Base-by-base conservation (phyloP, 2,329 filamentous ascomycete species). In the Herpotrichia juniperi region DNA sequence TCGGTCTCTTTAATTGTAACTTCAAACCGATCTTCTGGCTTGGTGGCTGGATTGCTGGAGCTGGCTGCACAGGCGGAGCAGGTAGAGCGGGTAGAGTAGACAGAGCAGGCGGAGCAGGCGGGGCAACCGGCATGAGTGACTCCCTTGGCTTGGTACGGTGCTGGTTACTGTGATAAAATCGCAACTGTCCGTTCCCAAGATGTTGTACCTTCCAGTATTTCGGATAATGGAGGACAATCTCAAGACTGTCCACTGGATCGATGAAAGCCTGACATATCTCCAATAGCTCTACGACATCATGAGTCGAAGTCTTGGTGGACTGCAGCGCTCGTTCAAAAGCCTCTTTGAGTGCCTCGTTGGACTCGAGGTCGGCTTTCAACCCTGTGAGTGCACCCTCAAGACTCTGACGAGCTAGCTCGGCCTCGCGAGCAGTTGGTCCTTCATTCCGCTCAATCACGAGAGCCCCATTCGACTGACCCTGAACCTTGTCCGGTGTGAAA, bases 361-460 rank as follows among this genome's bases (percentile, higher is more conserved):
- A 64, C 2, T 73, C 73, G 16, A 88, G 59, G 46, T 84, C 81
- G 28, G 69, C 67, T 63, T 81, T 86, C 31, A 88, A 69, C 1
- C 82, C 84, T 25, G 76, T 76, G 21, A 86, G 69, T 5, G 85
- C 85, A 26, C 83, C 84, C 24, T 82, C 78, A n/a, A 86, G 74
- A 3, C 79, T 84, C 56, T 81, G 79, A 44, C 85, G 78, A 1
- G 79, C 81, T 22, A 84, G 72, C 53, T 82, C 80, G 1, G 79
- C 76, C 53, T 80, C 78, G n/a, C 82, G 80, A 32, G 61, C 59
- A 1, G 62, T 56, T 30, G 51, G 59, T 39, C 58, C 62, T 17
- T 76, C 73, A 50, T 83, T 83, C 62, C 83, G 79, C 58, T 86
- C 84, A 42, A 87, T 79, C 22, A 86, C 78, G n/a, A 87, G 69